Base-by-base conservation (phyloP, 2,329 filamentous ascomycete species). In the Onygenales sp. region DNA sequence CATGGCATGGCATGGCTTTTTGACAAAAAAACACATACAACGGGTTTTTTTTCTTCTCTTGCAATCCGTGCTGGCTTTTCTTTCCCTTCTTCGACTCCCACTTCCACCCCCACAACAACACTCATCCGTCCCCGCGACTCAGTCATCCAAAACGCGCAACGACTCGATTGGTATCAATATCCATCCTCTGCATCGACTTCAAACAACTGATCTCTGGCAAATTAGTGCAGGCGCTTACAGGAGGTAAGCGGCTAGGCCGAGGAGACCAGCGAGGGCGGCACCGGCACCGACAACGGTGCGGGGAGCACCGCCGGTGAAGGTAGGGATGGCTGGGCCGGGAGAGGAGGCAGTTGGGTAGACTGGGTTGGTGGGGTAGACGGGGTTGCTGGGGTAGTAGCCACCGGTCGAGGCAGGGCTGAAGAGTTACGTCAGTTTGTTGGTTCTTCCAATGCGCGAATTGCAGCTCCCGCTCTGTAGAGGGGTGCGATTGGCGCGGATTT, bases 261-360 rank as follows among this genome's bases (percentile, higher is more conserved):
- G 70, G 60, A 80, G 67, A 64, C 74, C 77, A 55, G 76, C 73
- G 57, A 81, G 69, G 62, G 74, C 76, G 55, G 74, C 76, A 63
- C 75, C 76, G 42, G 72, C 72, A 53, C 71, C 72, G 45, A 65
- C 69, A 53, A 69, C 69, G 56, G 68, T 70, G 69, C 76, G 74
- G 64, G 70, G 69, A 62, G 76, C 77, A 62, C 74, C 78, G 53
- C 76, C 78, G 55, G 76, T 78, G 74, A 73, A 78, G 10, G 63
- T 52, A 31, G 65, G 58, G 33, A 61, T 50, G 32, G 64, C 61
- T 57, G 63, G 61, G 52, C 64, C 62, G 56, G 63, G 65, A 58
- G 59, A 59, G 36, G 60, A 50, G 48, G 53, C 60, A 55, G 63
- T 62, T 13, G 58, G 54, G 51, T 57, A 54, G 56, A 51, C 52